Base-by-base conservation (phyloP, 345 rosid species). In the Draba incana region DNA sequence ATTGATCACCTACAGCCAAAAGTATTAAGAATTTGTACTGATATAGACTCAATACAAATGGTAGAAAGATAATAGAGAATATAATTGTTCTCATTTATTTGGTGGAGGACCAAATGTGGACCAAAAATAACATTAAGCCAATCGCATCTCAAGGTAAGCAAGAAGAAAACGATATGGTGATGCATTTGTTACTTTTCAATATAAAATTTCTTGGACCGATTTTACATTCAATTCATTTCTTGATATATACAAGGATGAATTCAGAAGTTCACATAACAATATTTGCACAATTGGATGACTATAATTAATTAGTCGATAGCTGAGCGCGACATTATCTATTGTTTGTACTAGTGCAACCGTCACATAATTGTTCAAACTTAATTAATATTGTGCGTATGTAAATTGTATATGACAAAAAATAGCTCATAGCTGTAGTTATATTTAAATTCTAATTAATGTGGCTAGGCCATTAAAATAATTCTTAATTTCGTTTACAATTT, bases 81-180 rank as follows among this genome's bases (percentile, higher is more conserved):
- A 75, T 62, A 68, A 62, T 68, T 68, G 64, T 68, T 68, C 74
- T 56, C 74, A 68, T 68, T 62, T 55, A 75, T 68, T 60, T 54
- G 63, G 64, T 68, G 69, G 78, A 61, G 65, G 69, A 75, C 74
- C 74, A 45, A 74, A 24, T 45, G 48, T 53, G 78, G 78, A 74
- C 78, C 69, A 52, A 54, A 59, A 50, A 12, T 12, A 54, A 67
- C 50, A 35, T 35, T 46, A 16, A 39, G 44, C 74, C 64, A 75
- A 75, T 75, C 64, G 64, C 28, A 46, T 75, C 58, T 75, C 28
- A 62, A 46, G 35, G 16, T 44, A 24, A 33, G 10, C 10, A 7
- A 72, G 51, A 43, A 16, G 65, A 66, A n/a, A 38, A 49, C 39
- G 57, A 42, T 2, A 59, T 66, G 49, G 50, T 11, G 43, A 65